Conservation (phyloP, 768 basidiomycete species). For the Daedaleopsis nitida region DNA sequence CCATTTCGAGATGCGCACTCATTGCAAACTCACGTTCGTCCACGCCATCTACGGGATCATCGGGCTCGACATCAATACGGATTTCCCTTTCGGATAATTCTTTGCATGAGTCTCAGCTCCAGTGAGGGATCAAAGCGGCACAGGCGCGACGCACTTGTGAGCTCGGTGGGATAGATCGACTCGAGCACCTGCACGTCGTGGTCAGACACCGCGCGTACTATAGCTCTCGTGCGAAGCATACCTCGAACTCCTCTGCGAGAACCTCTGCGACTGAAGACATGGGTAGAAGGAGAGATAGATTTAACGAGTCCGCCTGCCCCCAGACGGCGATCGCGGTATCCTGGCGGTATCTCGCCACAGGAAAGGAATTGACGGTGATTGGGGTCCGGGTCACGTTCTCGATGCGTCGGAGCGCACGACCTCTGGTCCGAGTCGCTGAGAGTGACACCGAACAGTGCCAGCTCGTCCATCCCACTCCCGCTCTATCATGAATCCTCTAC, state of each 20-base stretch:
- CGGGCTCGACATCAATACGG: constrained; percentile 86
- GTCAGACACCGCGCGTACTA: background rate
- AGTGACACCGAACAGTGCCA: background rate
- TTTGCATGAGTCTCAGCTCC: constrained; percentile 59
- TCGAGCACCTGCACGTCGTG: constrained; percentile 74
- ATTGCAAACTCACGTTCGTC: constrained; percentile 50
- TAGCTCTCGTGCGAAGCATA: constrained; percentile 30
- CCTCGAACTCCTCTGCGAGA: constrained; percentile 91
- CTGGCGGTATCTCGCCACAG: background rate
- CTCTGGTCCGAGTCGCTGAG: too few relatives aligned
- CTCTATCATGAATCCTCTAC: background rate
- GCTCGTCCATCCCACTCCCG: background rate
- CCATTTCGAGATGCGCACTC: constrained; percentile 13
- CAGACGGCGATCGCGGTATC: background rate
- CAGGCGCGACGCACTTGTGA: constrained; percentile 72
- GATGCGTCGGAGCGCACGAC: too few relatives aligned
- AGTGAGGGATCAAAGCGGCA: constrained; percentile 27
- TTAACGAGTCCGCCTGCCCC: background rate
- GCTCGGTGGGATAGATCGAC: constrained; percentile 93
- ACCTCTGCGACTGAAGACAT: constrained; percentile 61
- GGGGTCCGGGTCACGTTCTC: constrained; percentile 13
- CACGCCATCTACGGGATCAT: constrained; percentile 65
- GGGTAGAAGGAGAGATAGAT: constrained; percentile 8
- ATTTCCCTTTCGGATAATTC: constrained; percentile 84
- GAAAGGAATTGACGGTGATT: constrained; percentile 9